A percentile compares a stretch with the other conserved stretches of the same genome.
Conservation (phyloP, 352 stramenopile genomes). For the Phytophthora citrophthora region DNA sequence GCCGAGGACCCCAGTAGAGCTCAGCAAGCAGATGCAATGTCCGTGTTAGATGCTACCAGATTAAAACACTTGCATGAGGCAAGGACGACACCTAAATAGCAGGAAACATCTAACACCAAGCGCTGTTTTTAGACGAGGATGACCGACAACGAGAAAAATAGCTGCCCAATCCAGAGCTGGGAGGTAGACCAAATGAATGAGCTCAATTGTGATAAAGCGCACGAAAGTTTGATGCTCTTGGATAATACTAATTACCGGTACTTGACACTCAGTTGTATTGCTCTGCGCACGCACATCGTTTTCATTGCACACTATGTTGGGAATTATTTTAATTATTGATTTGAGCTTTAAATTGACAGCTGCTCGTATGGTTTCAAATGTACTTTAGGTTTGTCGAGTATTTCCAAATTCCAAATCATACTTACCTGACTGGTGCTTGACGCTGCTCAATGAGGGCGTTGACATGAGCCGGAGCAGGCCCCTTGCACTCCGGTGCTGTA, state of each 20-base stretch:
- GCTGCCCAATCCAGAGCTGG: conserved; percentile 13
- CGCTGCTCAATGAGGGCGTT: conserved; percentile 82
- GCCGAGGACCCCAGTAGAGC: background rate
- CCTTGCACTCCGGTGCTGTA: conserved; percentile 89
- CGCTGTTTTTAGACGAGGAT: conserved; percentile 30
- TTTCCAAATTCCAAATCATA: conserved; percentile 47
- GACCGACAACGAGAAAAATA: conserved; percentile 20
- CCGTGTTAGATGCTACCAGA: conserved; percentile 7
- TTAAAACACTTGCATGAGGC: conserved; percentile 12
- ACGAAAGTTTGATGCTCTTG: background rate
- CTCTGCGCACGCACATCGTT: no score
- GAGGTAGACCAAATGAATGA: background rate
- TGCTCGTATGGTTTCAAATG: conserved; percentile 2
- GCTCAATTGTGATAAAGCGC: background rate
- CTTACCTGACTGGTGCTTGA: conserved; percentile 89
- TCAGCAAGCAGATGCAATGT: conserved; percentile 4
- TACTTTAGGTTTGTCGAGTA: background rate
- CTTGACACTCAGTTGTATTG: no score
- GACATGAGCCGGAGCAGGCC: conserved; percentile 89
- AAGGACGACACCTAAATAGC: conserved; percentile 20
- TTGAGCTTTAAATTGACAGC: background rate
- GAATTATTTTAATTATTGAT: no score
- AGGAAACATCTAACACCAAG: background rate
- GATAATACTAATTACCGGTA: no score
- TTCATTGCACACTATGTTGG: no score